Evolutionary conservation across 345 rosid species (phyloP).

Genomic region (Aurinia saxatilis): DNA sequence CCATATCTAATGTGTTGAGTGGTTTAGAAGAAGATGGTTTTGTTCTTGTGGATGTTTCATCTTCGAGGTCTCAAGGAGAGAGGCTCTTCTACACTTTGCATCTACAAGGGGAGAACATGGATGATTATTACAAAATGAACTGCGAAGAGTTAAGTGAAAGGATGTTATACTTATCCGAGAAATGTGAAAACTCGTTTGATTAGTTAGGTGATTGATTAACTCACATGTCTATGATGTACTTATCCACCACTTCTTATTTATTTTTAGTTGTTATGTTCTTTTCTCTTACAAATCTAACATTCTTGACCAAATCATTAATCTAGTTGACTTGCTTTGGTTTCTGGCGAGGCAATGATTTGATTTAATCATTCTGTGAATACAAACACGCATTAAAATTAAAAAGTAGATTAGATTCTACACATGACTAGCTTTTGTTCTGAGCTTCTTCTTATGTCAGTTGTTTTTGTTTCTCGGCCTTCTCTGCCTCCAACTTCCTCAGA

Average conservation of each 20-base stretch:
- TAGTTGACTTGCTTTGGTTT: constrained; percentile 14
- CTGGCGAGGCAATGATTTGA: neutral
- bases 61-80: constrained; percentile 44
- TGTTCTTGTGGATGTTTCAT: constrained; percentile 44
- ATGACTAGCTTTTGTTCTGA: neutral
- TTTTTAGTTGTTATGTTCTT: too few species aligned
- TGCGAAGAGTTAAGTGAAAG: constrained; percentile 34
- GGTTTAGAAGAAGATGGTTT: constrained; percentile 43
- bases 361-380: too few species aligned
- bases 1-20: constrained; percentile 36
- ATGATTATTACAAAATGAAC: constrained; percentile 10
- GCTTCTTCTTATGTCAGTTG: constrained; percentile 2
- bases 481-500: constrained; percentile 65
- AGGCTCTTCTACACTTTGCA: constrained; percentile 49
- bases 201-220: neutral
- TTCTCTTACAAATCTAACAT: constrained; percentile 4
- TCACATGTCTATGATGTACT: too few species aligned
- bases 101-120: constrained; percentile 34
- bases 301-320: constrained; percentile 7
- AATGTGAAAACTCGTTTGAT: constrained; percentile 17
- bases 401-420: neutral
- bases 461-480: constrained; percentile 16
- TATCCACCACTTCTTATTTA: too few species aligned
- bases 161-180: constrained; percentile 28
- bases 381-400: neutral